A percentile compares a stretch with the other conserved stretches of the same genome.
These are phyloP conservation scores for Arctium minus DNA, from an alignment of 129 eudicot species.

Conservation along the genomic window DNA sequence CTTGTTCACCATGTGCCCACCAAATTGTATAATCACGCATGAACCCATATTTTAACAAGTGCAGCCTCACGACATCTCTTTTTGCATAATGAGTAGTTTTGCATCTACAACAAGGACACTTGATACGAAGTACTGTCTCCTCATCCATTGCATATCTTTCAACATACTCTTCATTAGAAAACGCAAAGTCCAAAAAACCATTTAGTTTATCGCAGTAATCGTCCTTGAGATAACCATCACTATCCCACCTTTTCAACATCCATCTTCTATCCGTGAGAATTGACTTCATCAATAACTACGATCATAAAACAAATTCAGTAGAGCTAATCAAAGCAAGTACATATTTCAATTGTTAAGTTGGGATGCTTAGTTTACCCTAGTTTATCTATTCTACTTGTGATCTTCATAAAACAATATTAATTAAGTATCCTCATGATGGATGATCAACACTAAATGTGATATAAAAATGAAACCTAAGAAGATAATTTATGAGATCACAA, in stretches of 20 bases:
- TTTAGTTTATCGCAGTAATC: not conserved
- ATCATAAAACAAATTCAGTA: not conserved
- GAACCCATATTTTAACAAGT: not conserved
- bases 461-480: no score
- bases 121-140: not conserved
- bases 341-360: no score
- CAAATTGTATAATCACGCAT: not conserved
- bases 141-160: not conserved
- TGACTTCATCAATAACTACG: not conserved
- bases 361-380: no score
- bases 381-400: no score
- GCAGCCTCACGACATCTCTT: not conserved
- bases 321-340: not conserved
- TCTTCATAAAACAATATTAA: no score
- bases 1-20: constrained; percentile 11
- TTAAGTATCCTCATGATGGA: no score
- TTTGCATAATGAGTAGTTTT: not conserved
- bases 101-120: constrained; percentile 1
- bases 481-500: no score
- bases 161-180: not conserved
- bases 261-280: not conserved
- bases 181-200: not conserved
- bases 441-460: no score
- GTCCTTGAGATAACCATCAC: not conserved
- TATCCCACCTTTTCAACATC: not conserved